Conservation (phyloP, 1,284 basidiomycete genomes). For the Sanghuangporus baumii region DNA sequence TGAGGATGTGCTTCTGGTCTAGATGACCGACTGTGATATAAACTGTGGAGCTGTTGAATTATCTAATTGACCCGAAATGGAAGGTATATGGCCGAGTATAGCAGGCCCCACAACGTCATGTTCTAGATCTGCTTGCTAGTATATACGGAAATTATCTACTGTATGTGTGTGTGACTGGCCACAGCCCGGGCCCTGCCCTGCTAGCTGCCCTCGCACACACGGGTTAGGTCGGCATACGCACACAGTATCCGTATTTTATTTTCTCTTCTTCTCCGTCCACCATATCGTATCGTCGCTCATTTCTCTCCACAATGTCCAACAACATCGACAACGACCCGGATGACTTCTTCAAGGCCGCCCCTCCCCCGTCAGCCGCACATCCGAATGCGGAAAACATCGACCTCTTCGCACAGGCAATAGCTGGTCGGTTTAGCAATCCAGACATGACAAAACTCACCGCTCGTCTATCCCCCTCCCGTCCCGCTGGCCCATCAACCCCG, state of each 20-base stretch:
- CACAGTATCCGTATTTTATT: neutral
- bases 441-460: constrained; percentile 20
- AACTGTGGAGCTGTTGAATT: neutral
- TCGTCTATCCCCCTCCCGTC: constrained; percentile 19
- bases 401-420: constrained; percentile 24
- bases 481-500: constrained; percentile 6
- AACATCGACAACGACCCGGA: constrained; percentile 11
- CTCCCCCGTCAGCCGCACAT: constrained; percentile 7
- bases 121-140: neutral
- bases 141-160: neutral
- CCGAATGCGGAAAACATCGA: constrained; percentile 17
- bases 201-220: no score
- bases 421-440: constrained; percentile 19
- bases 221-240: no score
- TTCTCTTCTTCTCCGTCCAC: neutral
- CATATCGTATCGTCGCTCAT: constrained; percentile 1
- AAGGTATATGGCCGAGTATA: neutral
- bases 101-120: neutral
- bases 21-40: neutral
- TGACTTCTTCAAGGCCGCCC: constrained; percentile 19
- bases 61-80: neutral
- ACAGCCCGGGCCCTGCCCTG: no score
- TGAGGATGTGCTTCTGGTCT: no score
- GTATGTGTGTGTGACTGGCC: no score
- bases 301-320: neutral